Base-by-base conservation (phyloP, 129 eudicot genomes). In the Pseudognaphalium luteoalbum region DNA sequence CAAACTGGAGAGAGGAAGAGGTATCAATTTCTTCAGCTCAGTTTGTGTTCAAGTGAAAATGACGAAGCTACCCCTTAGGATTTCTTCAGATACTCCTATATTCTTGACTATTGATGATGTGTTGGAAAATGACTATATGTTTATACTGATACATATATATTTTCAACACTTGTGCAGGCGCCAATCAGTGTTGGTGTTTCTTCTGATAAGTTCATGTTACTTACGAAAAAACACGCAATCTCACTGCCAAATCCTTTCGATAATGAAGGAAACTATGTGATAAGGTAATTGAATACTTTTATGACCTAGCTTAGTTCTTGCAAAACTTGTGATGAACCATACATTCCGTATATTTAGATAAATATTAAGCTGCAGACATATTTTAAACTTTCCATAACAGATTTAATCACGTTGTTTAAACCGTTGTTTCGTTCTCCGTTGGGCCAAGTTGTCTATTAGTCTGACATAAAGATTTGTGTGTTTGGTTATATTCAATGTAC, bases 121-220 rank as follows among this genome's bases (percentile, higher is more conserved):
- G 61, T 37, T 22, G 75, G 21, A 29, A 42, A 19, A 32, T 44
- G 47, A 29, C 21, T 6, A 25, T 41, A 5, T 73, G 10, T 41
- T 42, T 17, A 47, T 54, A 62, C 28, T 66, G 35, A 50, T 25
- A 14, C 7, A 1, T 20, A 8, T 19, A 4, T 63, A 33, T 51
- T 19, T 10, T 50, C 17, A 82, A 80, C 33, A 7, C 50, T 29
- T 85, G 64, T 80, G 62, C 89, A 94, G 98, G 94, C 97, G 57
- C 98, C 97, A 2, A 77, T 94, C 35, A 84, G 89, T 6, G 87
- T 87, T 41, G 89, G 96, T 77, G 98, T 94, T 71, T 78, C 97
- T 75, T 91, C 97, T 63, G 98, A 94, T 72, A 87, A 94, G 81
- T 94, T 94, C 84, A 91, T 87, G 97, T 75, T 94, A 44, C 97